Evolutionary conservation across 148 eudicot genomes (phyloP).

Genomic region (Rhododendron vialii): DNA sequence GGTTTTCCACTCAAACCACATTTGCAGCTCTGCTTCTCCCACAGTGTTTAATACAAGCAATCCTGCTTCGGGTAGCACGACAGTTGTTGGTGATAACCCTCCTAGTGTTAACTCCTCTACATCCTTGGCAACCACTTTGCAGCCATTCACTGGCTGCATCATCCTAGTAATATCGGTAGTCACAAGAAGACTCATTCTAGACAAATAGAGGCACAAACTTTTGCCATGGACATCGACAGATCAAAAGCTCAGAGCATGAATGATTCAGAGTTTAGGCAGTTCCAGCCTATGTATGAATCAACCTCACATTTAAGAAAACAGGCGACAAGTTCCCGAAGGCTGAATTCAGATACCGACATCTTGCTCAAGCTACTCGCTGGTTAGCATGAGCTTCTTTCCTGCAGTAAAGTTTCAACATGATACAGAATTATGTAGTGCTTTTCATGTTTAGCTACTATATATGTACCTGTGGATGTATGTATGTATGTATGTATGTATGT

Average conservation of each 20-base stretch:
- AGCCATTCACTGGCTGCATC: conserved; percentile 25
- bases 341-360: background rate
- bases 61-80: conserved; percentile 31
- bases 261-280: background rate
- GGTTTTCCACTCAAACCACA: background rate
- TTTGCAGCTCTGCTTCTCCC: conserved; percentile 56
- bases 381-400: background rate
- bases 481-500: too few species aligned
- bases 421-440: background rate
- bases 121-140: conserved; percentile 35
- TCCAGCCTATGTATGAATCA: conserved; percentile 1
- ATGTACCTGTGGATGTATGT: background rate
- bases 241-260: conserved; percentile 20
- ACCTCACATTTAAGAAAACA: background rate
- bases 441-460: conserved; percentile 1
- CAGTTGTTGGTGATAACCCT: conserved; percentile 44
- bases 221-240: conserved; percentile 5
- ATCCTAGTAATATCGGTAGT: conserved; percentile 23
- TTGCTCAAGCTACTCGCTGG: background rate
- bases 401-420: background rate
- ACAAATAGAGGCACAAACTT: conserved; percentile 15
- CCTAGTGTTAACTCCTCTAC: conserved; percentile 25
- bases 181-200: conserved; percentile 33
- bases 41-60: conserved; percentile 31
- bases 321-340: background rate